phyloP scores from a whole-genome alignment of 331 rosid species.

The Pyracantha coccinea region DNA sequence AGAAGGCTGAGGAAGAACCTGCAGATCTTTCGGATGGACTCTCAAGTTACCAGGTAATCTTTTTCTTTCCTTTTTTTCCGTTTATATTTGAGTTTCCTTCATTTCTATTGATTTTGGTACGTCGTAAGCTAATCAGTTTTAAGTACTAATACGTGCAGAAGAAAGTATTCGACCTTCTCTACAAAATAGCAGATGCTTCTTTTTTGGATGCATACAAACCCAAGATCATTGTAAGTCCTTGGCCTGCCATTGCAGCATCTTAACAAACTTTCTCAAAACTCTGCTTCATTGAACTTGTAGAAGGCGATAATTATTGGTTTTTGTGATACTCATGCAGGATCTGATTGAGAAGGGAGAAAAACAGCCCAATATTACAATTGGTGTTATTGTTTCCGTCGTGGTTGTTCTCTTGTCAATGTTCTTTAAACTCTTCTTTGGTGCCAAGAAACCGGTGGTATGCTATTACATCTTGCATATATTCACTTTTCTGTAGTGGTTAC shows the following conservation, averaged over 20 bases:
- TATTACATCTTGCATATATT: not conserved
- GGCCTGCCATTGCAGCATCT: not conserved
- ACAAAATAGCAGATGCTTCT: slow-evolving; percentile 66
- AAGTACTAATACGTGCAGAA: slow-evolving; percentile 38
- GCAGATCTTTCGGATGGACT: slow-evolving; percentile 45
- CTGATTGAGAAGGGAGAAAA: slow-evolving; percentile 70
- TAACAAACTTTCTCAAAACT: not conserved
- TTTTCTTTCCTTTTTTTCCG: not conserved
- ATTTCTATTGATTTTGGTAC: not conserved
- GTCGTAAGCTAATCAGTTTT: not conserved
- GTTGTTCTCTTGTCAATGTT: slow-evolving; percentile 47
- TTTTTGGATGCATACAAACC: slow-evolving; percentile 59
- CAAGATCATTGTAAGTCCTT: slow-evolving; percentile 46
- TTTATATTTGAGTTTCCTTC: not conserved
- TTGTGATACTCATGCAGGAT: slow-evolving; percentile 36
- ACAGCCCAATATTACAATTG: slow-evolving; percentile 70
- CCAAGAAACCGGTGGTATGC: slow-evolving; percentile 32
- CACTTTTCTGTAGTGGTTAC: not conserved
- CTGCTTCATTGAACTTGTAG: not conserved
- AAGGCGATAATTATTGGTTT: not conserved
- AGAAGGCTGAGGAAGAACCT: slow-evolving; percentile 54
- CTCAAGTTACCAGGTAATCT: slow-evolving; percentile 47
- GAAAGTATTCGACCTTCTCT: slow-evolving; percentile 61
- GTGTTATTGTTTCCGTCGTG: slow-evolving; percentile 49
- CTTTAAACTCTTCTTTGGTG: slow-evolving; percentile 57